Evolutionary conservation across 208 protist genomes (phyloP), one percentile per base, ranked within the genome.

Genomic region (Strigomonas culicis): DNA sequence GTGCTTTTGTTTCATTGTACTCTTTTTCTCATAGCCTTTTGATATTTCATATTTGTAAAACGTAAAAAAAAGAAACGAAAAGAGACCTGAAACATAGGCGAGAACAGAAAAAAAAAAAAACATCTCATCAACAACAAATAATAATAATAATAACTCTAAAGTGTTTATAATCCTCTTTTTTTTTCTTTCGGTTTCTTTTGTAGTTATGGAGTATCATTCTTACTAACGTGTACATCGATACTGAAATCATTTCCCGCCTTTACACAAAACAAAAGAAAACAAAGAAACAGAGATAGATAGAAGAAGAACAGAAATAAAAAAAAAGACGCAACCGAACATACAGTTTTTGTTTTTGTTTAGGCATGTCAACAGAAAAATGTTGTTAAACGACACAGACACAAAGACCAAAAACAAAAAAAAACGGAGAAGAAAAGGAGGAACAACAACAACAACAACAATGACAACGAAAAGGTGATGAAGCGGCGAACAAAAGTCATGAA

Each of bases 201-300:
- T 51, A 27, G 15, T 32, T 77, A 86, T n/a, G 52, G 32, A 27
- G 82, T 49, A 82, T 82, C 90, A 1, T 82, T 82, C 30, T 72
- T 79, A 70, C 82, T 88, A 61, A 79, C 79, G 49, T 75, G 70
- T 63, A 85, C 80, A 24, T 75, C 73, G 53, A 90, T 82, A 34
- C 77, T 68, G 44, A 93, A 81, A 62, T 80, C 86, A 63, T 87
- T 83, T 17, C 70, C 64, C 2, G 68, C 80, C 24, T 84, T 74
- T 7, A 67, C 31, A 19, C 68, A 46, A 8, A 80, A 68, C 28
- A 90, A 70, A 19, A 47, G 68, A 60, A 91, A 94, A 51, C 19
- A 49, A 31, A 62, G 57, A 27, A 10, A 62, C 11, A 63, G 43
- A 63, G 43, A 63, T 13, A 52, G 59, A 63, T 2, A 28, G 31